Evolutionary conservation across 768 basidiomycete genomes (phyloP), one percentile per base, ranked within the genome.

Genomic region (Tricholoma bakamatsutake): DNA sequence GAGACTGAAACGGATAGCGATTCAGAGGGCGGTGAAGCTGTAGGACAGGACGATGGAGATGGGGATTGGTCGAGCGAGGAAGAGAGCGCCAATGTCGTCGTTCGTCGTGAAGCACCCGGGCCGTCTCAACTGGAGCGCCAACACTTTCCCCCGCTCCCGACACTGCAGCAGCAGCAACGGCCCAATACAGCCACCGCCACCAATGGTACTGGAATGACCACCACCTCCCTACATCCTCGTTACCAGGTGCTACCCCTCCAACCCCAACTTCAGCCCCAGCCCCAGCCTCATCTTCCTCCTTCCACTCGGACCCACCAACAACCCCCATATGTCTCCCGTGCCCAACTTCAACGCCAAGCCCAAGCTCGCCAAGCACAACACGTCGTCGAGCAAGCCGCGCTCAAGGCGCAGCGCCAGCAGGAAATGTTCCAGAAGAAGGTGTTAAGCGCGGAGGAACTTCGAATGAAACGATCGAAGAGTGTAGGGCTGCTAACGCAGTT

Each of bases 351-450:
- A 15, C 12, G 35, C 4, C 35, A 35, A 12, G 35, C 35, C 4
- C 66, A 69, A 30, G 66, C 65, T 5, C 58, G 58, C 2, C 59
- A 54, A 28, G 60, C 62, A 52, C 64, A 74, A 53, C 69, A 72
- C 61, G 53, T 61, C 50, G 59, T 73, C 33, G 60, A 71, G 57
- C 66, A 82, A 52, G 88, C 87, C 5, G 85, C 82, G 0, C 61
- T 80, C 56, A 85, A 88, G 64, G 82, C 75, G 1, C 80, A 81
- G 62, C 78, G 82, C 13, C 80, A 86, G 61, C 78, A 80, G 28
- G 87, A 92, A 9, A 74, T 92, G 75, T 87, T 88, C 63, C 77
- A 79, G 58, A 90, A 90, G 69, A 76, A 84, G 11, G 77, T 80
- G 50, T 85, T 83, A 28, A 88, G 87, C 65, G 40, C 60, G 9